phyloP scores from a whole-genome alignment of 2,329 filamentous ascomycete genomes.

The Botrytis tulipae region DNA sequence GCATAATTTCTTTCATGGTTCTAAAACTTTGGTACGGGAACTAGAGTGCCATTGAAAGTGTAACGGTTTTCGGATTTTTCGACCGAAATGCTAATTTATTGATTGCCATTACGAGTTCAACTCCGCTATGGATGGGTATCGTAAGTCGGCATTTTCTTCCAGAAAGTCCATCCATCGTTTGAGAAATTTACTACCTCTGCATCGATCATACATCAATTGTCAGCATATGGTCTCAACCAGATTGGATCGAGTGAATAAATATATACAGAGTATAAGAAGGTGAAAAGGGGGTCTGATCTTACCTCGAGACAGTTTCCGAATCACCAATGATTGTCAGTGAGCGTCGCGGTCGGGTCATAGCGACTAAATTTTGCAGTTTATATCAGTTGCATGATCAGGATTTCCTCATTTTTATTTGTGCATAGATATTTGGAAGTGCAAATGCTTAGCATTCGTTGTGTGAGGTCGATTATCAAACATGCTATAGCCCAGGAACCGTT shows the following conservation, averaged over 20 bases:
- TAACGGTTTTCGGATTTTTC: background rate
- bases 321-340: conserved; percentile 91
- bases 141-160: conserved; percentile 83
- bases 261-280: conserved; percentile 9
- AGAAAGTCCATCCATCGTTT: conserved; percentile 89
- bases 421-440: conserved; percentile 4
- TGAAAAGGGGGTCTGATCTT: conserved; percentile 45
- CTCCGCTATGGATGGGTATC: conserved; percentile 70
- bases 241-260: conserved; percentile 8
- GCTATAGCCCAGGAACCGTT: conserved; percentile 7
- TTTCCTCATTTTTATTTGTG: conserved; percentile 17
- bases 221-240: conserved; percentile 28
- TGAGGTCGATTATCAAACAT: conserved; percentile 6
- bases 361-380: conserved; percentile 57
- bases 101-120: conserved; percentile 29
- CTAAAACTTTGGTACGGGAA: background rate
- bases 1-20: background rate
- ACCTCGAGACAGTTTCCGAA: conserved; percentile 80
- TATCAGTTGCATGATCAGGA: conserved; percentile 24
- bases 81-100: background rate
- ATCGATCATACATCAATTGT: conserved; percentile 32
- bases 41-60: background rate
- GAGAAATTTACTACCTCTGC: conserved; percentile 79
- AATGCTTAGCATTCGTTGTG: background rate
- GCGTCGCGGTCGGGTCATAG: conserved; percentile 92